Base-by-base conservation (phyloP, 2,329 filamentous ascomycete genomes). In the Penicillium thymicola region DNA sequence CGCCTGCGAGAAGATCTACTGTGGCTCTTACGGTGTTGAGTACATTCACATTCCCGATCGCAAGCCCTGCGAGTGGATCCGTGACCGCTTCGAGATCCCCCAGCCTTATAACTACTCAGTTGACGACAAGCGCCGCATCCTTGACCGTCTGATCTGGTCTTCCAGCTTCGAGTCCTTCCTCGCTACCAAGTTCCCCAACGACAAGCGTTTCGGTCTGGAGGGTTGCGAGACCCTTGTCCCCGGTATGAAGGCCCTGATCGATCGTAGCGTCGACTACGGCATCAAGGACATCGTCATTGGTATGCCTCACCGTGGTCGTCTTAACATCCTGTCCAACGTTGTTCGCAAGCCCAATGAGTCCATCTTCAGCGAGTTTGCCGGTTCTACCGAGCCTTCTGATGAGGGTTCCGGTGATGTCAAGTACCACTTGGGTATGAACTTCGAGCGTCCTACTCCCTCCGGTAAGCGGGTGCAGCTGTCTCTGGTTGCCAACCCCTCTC, bases 381-480 rank as follows among this genome's bases (percentile, higher is more conserved):
- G 94, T 67, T 90, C 89, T 45, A 81, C 89, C 23, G 91, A 90
- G 72, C 90, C 90, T 54, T 89, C 90, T 66, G 94, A 97, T 67
- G 93, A 99, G 79, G 94, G 94, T 58, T 97, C 94, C 57, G 94
- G 94, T 69, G 94, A 99, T 75, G 94, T 99, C 78, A 99, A 99
- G 79, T 99, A 99, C 81, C 94, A 99, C 81, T 82, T 99, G 70
- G 94, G 94, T 73, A 99, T 99, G 94, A 99, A 99, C 82, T 99
- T 99, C 67, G 94, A 99, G 81, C 91, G 94, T 62, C 94, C 94
- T 53, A 99, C 94, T 10, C 94, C 94, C 57, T 97, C 93, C 42
- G 94, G 94, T 69, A 97, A 97, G 85, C 94, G 94, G 63, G 94
- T 99, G n/a, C 94, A 99, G 81, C 86, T 99, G 53, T 99, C 94